Base-by-base conservation (phyloP, 169 alveolate species). In the Haemoproteus tartakovskyi region DNA sequence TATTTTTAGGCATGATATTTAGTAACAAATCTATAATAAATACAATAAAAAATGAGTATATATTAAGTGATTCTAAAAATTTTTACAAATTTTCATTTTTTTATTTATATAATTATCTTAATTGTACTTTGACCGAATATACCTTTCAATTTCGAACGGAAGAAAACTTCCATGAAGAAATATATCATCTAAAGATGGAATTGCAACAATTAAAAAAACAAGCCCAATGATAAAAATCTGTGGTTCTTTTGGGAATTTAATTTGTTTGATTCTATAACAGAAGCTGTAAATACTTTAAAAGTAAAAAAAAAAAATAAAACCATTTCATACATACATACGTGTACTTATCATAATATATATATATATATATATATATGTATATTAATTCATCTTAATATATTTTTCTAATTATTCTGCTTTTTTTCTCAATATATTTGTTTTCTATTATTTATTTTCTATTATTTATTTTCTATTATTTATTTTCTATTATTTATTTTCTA, bases 231-330 rank as follows among this genome's bases (percentile, higher is more conserved):
- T 37, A 43, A 30, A 18, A 74, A 46, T 26, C n/a, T 56, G 21
- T 74, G 84, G 84, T 1, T 37, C 22, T 74, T 74, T 45, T 45
- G 36, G 12, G 84, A 74, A 30, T 51, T 45, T 12, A 36, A 74
- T 6, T 63, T 74, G 14, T 16, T 24, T 8, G 78, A 74, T 14
- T 46, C 50, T 16, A 24, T 74, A 9, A 2, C 57, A 8, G 26
- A 14, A 16, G 21, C 74, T 8, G 84, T 74, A 57, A 57, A 8
- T 27, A 2, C 9, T 6, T 5, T 16, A 45, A 61, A 30, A 45
- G 0, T 22, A 0, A 19, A 38, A 37, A 38, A 33, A n/a, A 16
- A 19, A 5, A 48, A 14, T 22, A 48, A 0, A 19, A 19, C 6
- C 11, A 9, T 48, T 2, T 45, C 26, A 45, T n/a, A 18, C 40